Conservation (phyloP, 805 yeast genomes). For the Myxozyma vanderwaltii region DNA sequence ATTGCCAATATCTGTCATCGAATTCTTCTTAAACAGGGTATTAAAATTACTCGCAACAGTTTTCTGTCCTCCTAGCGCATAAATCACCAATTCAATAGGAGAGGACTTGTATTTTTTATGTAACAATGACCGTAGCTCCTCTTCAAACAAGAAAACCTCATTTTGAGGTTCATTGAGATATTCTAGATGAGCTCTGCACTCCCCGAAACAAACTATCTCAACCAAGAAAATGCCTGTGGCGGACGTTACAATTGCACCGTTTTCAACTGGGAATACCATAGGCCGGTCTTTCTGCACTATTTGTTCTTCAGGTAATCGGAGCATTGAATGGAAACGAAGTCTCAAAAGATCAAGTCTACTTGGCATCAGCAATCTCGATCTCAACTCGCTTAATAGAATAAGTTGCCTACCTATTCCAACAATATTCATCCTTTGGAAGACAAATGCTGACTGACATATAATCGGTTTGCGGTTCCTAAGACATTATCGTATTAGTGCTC, state of each 20-base stretch:
- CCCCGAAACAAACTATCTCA: conserved; percentile 65
- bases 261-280: conserved; percentile 50
- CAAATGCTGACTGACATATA: conserved; percentile 46
- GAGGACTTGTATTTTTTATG: conserved; percentile 41
- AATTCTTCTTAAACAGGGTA: conserved; percentile 8
- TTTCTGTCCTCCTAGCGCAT: conserved; percentile 65
- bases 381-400: neutral
- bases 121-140: conserved; percentile 48
- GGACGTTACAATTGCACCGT: conserved; percentile 54
- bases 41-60: conserved; percentile 55
- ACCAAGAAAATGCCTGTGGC: conserved; percentile 71
- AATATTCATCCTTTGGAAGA: conserved; percentile 66
- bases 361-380: neutral
- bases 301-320: conserved; percentile 66
- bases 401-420: conserved; percentile 65
- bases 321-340: conserved; percentile 79
- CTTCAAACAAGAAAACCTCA: conserved; percentile 53
- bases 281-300: conserved; percentile 47
- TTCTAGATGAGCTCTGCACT: conserved; percentile 59
- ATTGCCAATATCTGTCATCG: conserved; percentile 5
- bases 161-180: conserved; percentile 64
- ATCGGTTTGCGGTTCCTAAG: neutral
- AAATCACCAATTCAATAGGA: conserved; percentile 49
- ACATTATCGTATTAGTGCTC: neutral
- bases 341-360: conserved; percentile 63